These are phyloP conservation scores for Vitis labrusca DNA, from an alignment of 164 flowering plant genomes.

Conservation along the genomic window DNA sequence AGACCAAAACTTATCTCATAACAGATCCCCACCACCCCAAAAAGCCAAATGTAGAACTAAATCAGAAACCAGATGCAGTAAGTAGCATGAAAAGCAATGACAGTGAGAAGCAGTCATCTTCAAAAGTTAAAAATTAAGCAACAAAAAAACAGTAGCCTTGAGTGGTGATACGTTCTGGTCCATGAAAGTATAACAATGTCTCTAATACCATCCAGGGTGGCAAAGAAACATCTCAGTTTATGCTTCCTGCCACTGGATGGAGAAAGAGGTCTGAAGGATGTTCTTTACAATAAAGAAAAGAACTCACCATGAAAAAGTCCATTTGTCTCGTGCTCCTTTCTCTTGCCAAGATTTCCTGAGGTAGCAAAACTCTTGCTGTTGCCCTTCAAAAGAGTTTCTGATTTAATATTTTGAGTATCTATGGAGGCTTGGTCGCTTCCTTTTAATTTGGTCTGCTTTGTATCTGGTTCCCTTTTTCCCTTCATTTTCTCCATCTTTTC, in stretches of 20 bases:
- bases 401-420: constrained; percentile 2
- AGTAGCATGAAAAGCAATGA: too few relatives aligned
- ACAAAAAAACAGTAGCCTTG: too few relatives aligned
- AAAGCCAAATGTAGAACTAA: not conserved
- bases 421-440: not conserved
- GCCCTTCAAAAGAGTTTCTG: not conserved
- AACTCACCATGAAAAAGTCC: constrained; percentile 25
- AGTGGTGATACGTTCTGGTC: too few relatives aligned
- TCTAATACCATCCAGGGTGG: too few relatives aligned
- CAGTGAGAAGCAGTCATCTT: too few relatives aligned
- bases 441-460: constrained; percentile 8
- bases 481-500: constrained; percentile 17
- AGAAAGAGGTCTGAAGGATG: too few relatives aligned
- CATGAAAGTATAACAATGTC: too few relatives aligned
- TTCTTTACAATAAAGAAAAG: constrained; percentile 2
- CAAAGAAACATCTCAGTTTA: too few relatives aligned
- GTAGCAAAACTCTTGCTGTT: not conserved
- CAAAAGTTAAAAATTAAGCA: too few relatives aligned
- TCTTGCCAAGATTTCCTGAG: constrained; percentile 16
- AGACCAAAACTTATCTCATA: not conserved
- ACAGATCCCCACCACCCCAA: not conserved
- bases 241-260: too few relatives aligned
- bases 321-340: constrained; percentile 21
- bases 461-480: constrained; percentile 2
- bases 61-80: too few relatives aligned